A percentile compares a stretch with the other conserved stretches of the same genome.
Conservation (phyloP, 805 yeast genomes). For the Hanseniaspora mollemarum region DNA sequence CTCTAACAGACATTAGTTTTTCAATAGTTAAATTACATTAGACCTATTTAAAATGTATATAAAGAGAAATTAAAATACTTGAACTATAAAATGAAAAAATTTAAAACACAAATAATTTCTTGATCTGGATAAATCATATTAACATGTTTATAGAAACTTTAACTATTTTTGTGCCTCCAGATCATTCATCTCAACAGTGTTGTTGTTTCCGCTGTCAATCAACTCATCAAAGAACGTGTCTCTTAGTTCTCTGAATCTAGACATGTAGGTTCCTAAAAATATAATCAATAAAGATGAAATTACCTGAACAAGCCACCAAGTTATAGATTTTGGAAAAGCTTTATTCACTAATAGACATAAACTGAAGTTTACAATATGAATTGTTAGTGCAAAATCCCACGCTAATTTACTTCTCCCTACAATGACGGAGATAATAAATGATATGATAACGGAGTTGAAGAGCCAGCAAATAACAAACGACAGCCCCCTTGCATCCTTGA, state of each 20-base stretch:
- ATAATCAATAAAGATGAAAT: conserved; percentile 59
- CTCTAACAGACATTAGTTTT: not conserved
- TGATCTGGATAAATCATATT: too few species aligned
- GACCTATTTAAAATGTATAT: not conserved
- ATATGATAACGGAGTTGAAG: conserved; percentile 70
- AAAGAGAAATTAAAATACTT: not conserved
- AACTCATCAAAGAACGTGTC: conserved; percentile 82
- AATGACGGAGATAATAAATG: conserved; percentile 68
- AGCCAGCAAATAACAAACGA: conserved; percentile 69
- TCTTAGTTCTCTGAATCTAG: conserved; percentile 83
- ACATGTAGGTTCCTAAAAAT: conserved; percentile 74
- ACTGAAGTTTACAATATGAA: conserved; percentile 69
- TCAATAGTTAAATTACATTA: not conserved
- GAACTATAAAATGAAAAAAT: too few species aligned
- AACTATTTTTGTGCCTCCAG: conserved; percentile 23
- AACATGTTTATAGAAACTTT: too few species aligned
- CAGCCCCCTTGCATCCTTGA: conserved; percentile 59
- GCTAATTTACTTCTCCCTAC: conserved; percentile 91
- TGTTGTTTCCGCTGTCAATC: conserved; percentile 36
- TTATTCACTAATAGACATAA: conserved; percentile 35
- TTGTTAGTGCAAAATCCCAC: conserved; percentile 92
- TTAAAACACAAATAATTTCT: too few species aligned
- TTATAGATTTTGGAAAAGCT: conserved; percentile 51
- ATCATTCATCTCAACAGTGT: conserved; percentile 21
- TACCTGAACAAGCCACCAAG: conserved; percentile 79